These are phyloP conservation scores for Flaveria linearis DNA, from an alignment of 129 eudicot genomes.

Conservation along the genomic window DNA sequence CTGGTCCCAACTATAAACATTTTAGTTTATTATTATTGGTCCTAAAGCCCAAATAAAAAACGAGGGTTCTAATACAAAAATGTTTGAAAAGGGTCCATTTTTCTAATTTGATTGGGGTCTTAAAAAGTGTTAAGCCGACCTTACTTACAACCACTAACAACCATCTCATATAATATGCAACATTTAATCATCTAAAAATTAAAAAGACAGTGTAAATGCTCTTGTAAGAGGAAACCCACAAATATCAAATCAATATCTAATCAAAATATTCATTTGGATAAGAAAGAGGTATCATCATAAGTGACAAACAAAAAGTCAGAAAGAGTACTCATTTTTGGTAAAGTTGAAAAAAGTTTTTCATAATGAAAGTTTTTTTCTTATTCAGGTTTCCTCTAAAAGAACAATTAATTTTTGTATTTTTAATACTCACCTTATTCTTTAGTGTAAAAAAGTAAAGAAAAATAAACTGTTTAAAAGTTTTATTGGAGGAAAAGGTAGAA, in stretches of 20 bases:
- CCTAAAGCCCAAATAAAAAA: too few species aligned
- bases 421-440: not conserved
- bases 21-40: too few species aligned
- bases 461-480: not conserved
- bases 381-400: not conserved
- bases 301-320: not conserved
- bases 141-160: too few species aligned
- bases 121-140: too few species aligned
- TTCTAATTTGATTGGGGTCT: too few species aligned
- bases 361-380: not conserved
- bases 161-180: too few species aligned
- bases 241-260: not conserved
- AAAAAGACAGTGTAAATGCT: too few species aligned
- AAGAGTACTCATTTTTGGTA: not conserved
- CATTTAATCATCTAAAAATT: too few species aligned
- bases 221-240: too few species aligned
- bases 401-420: not conserved
- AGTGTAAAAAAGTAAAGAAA: not conserved
- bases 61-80: too few species aligned
- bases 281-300: not conserved
- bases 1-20: too few species aligned
- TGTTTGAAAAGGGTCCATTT: too few species aligned
- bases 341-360: not conserved
- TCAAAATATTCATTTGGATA: not conserved
- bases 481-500: slow-evolving; percentile 8